Evolutionary conservation across 768 basidiomycete species (phyloP).

Genomic region (Mycena maculata): DNA sequence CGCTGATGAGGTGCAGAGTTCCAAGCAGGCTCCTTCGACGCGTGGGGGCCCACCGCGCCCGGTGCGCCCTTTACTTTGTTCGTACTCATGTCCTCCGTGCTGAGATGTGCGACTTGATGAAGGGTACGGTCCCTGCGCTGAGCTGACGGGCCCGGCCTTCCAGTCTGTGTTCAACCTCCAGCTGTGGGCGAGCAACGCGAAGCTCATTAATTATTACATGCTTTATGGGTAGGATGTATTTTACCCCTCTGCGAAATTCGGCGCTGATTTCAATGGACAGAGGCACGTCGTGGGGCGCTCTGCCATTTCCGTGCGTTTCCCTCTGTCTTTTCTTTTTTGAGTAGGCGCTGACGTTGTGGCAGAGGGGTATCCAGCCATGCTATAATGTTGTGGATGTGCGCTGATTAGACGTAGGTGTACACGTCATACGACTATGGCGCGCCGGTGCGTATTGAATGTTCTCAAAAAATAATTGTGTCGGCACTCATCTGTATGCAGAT

Average conservation of each 20-base stretch:
- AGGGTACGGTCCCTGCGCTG: constrained; percentile 75
- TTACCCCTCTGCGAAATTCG: background rate
- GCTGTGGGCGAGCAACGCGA: constrained; percentile 85
- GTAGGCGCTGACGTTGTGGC: background rate
- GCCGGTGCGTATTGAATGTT: constrained; percentile 53
- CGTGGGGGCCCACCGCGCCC: constrained; percentile 83
- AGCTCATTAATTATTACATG: constrained; percentile 89
- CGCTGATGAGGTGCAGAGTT: constrained; percentile 52
- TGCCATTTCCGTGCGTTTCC: constrained; percentile 75
- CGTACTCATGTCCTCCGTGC: background rate
- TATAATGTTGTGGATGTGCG: no score
- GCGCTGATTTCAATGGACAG: constrained; percentile 47
- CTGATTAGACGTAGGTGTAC: constrained; percentile 30
- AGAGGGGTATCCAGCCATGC: constrained; percentile 13
- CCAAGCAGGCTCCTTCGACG: constrained; percentile 83
- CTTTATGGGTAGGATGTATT: constrained; percentile 68
- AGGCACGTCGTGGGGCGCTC: constrained; percentile 87
- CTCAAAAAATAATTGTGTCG: background rate
- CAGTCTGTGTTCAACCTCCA: constrained; percentile 83
- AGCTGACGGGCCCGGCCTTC: constrained; percentile 78
- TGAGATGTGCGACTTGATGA: background rate
- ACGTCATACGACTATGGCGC: constrained; percentile 86
- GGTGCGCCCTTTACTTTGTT: constrained; percentile 48
- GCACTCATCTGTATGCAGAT: constrained; percentile 49
- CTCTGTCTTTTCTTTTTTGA: background rate